Conservation (phyloP, 108 stramenopile species). For the Nannochloropsis salina region DNA sequence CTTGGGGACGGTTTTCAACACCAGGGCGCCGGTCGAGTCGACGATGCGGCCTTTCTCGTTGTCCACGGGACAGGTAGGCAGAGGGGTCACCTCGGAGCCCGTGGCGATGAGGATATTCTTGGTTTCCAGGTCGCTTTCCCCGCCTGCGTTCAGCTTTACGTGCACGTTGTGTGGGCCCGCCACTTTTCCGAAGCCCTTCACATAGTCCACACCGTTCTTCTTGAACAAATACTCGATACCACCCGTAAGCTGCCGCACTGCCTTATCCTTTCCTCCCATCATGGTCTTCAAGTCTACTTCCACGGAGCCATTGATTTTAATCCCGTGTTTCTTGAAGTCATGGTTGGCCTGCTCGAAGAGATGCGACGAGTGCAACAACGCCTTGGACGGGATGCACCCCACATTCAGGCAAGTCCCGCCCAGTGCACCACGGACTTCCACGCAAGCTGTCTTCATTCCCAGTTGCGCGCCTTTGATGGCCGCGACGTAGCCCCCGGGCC, state of each 20-base stretch:
- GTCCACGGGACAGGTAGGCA: conserved; percentile 95
- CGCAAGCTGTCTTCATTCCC: conserved; percentile 95
- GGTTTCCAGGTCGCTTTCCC: conserved; percentile 64
- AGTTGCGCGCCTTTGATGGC: conserved; percentile 98
- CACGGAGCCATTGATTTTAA: conserved; percentile 59
- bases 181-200: conserved; percentile 84
- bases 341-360: conserved; percentile 90
- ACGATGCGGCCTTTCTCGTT: conserved; percentile 93
- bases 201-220: conserved; percentile 93
- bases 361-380: conserved; percentile 81
- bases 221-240: conserved; percentile 98
- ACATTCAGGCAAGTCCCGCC: conserved; percentile 96
- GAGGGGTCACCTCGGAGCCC: conserved; percentile 93
- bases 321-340: conserved; percentile 92
- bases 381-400: conserved; percentile 99
- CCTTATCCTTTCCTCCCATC: conserved; percentile 78
- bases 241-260: conserved; percentile 90
- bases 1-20: conserved; percentile 74
- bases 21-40: conserved; percentile 95
- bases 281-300: conserved; percentile 85
- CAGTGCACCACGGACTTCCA: conserved; percentile 89
- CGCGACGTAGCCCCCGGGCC: conserved; percentile 98
- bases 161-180: conserved; percentile 71
- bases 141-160: conserved; percentile 77
- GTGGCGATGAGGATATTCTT: conserved; percentile 97